Base-by-base conservation (phyloP, 2,329 filamentous ascomycete species). In the Tolypocladium cylindrosporum region DNA sequence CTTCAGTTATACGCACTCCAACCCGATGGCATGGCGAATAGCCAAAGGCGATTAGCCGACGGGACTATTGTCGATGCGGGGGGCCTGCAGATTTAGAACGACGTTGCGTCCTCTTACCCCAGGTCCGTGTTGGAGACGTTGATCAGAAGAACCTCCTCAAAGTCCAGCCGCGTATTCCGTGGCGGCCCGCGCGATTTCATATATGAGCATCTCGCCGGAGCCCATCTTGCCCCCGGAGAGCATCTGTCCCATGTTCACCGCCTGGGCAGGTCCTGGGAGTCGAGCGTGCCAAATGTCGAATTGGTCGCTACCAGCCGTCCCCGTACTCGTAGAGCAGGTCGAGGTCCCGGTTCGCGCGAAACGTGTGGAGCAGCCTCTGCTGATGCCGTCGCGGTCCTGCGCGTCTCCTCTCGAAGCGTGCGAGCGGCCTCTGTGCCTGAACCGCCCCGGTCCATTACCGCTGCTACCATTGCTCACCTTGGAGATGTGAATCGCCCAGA, bases 241-340 rank as follows among this genome's bases (percentile, higher is more conserved):
- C 27, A 31, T 31, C 27, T 24, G 27, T 31, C 2, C 27, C 27
- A 31, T 31, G 27, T 4, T 31, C 27, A 31, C 4, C 27, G 27
- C 27, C 27, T 31, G 27, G 27, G 27, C 27, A 31, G 27, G 27
- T 31, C 27, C 27, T 31, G 27, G 27, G 27, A 31, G 27, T 31
- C 27, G 27, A 31, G 27, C 4, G 5, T 31, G 27, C 27, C 27
- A 31, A 31, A 31, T 3, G 27, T 31, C 27, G 27, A 82, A 63
- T 90, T 90, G 1, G 78, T 87, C 0, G 85, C 88, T 2, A 82
- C 81, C 75, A 86, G 6, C 88, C 88, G 65, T 91, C 88, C n/a
- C 90, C 68, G 64, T 24, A 24, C 24, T n/a, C 24, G 24, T 90
- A 89, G 3, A 91, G 72, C 3, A 90, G 73, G 14, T 79, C 78